phyloP scores from a whole-genome alignment of 495 filamentous ascomycete genomes.

The Cryomyces minteri region DNA sequence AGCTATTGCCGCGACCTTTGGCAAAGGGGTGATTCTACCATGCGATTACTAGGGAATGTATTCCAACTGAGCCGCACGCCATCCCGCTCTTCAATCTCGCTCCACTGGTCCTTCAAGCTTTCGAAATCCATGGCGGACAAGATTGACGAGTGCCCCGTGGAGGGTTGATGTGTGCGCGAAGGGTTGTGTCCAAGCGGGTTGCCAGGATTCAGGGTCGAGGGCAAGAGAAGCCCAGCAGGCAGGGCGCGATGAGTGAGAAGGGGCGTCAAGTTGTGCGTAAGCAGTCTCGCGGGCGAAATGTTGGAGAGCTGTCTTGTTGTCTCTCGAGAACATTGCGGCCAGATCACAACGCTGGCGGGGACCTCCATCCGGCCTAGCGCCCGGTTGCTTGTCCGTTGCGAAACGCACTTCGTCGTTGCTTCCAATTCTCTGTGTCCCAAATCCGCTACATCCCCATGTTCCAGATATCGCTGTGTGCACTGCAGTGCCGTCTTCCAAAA shows the following conservation, averaged over 20 bases:
- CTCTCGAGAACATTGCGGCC: too few relatives aligned
- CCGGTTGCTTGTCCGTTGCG: too few relatives aligned
- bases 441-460: too few relatives aligned
- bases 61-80: slow-evolving; percentile 97
- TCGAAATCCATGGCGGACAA: slow-evolving; percentile 49
- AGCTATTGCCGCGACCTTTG: background rate
- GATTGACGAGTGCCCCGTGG: background rate
- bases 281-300: too few relatives aligned
- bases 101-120: slow-evolving; percentile 89
- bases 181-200: background rate
- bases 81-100: slow-evolving; percentile 91
- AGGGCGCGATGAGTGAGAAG: background rate
- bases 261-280: background rate
- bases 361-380: too few relatives aligned
- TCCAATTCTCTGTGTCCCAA: too few relatives aligned
- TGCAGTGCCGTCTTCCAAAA: too few relatives aligned
- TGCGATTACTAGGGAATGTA: slow-evolving; percentile 94
- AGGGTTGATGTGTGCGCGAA: background rate
- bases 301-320: too few relatives aligned
- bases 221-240: background rate
- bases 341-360: too few relatives aligned
- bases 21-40: slow-evolving; percentile 36
- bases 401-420: too few relatives aligned
- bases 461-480: too few relatives aligned
- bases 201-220: background rate